Evolutionary conservation across 2,329 filamentous ascomycete species (phyloP), one percentile per base, ranked within the genome.

Genomic region (Aspergillus quadrilineatus): DNA sequence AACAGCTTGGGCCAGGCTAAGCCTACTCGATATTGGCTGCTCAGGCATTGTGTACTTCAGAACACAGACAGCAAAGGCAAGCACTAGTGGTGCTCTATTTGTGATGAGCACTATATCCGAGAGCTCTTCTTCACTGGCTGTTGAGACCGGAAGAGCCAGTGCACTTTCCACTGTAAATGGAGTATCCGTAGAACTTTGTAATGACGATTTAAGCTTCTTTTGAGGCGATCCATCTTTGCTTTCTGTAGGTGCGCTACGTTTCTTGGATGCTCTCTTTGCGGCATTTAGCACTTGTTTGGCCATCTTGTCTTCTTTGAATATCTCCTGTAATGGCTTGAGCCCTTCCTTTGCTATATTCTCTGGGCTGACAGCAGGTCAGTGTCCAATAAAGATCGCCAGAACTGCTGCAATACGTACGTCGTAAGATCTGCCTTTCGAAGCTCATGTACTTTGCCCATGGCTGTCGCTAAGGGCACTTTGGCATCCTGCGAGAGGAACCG

Each of bases 1-100:
- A 1, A 94, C 86, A 0, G 89, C 90, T 72, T 96, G 91, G 0
- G 87, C 89, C 17, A 96, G 77, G 68, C 90, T 95, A 17, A 96
- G 76, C 46, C 90, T 81, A 69, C 90, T 93, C n/a, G 89, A 94
- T 3, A 87, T 79, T 3, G 91, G 91, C 69, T 96, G 92, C 63
- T 89, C 87, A 0, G 91, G 89, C 87, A 92, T 93, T 0, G 90
- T 95, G 68, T 88, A 86, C 45, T 89, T 87, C 46, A 95, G 70
- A 48, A 93, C 69, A 58, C 85, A 83, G 12, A 91, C 83, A 0
- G 88, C 86, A 72, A 95, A 95, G 0, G 90, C 90, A 4, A 96
- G 80, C 1, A 96, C 85, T 1, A 96, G 76, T 1, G 92, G 91
- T 2, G 92, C 91, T 39, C 92, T 81, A 66, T 96, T 95, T 0